Evolutionary conservation across 768 basidiomycete species (phyloP).

Genomic region (Daedalea quercina): DNA sequence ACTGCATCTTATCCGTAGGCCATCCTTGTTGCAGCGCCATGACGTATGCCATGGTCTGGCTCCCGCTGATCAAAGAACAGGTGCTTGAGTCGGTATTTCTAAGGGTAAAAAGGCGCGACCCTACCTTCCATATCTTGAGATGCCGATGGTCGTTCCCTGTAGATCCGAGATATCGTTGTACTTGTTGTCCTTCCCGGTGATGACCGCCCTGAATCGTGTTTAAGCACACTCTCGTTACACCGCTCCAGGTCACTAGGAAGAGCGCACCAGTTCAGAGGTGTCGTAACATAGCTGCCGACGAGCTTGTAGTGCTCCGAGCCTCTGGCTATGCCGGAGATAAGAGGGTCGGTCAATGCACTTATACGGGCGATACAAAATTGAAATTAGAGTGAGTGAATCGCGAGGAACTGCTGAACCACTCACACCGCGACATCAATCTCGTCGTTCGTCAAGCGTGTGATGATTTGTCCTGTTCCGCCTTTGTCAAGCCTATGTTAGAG

Average conservation of each 20-base stretch:
- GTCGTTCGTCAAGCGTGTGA: constrained; percentile 63
- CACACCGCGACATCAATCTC: constrained; percentile 84
- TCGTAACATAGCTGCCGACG: constrained; percentile 86
- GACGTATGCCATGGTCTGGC: constrained; percentile 93
- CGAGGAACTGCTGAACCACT: constrained; percentile 17
- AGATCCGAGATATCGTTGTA: constrained; percentile 71
- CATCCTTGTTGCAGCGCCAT: constrained; percentile 89
- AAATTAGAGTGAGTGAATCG: too few relatives aligned
- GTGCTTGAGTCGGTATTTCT: neutral
- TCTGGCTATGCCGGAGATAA: constrained; percentile 90
- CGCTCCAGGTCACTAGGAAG: neutral
- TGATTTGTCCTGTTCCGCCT: constrained; percentile 87
- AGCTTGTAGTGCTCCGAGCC: constrained; percentile 85
- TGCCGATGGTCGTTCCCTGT: constrained; percentile 78
- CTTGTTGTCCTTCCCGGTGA: constrained; percentile 69
- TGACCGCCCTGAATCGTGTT: constrained; percentile 70
- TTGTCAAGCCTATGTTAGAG: neutral
- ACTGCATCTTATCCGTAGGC: constrained; percentile 55
- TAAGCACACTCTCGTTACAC: too few relatives aligned
- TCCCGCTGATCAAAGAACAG: constrained; percentile 63
- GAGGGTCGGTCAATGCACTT: constrained; percentile 84
- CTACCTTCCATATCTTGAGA: constrained; percentile 82
- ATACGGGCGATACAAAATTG: neutral
- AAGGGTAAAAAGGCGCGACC: constrained; percentile 3
- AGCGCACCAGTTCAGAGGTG: constrained; percentile 78